Conservation (phyloP, 2,329 filamentous ascomycete species). For the Fusarium buxicola region DNA sequence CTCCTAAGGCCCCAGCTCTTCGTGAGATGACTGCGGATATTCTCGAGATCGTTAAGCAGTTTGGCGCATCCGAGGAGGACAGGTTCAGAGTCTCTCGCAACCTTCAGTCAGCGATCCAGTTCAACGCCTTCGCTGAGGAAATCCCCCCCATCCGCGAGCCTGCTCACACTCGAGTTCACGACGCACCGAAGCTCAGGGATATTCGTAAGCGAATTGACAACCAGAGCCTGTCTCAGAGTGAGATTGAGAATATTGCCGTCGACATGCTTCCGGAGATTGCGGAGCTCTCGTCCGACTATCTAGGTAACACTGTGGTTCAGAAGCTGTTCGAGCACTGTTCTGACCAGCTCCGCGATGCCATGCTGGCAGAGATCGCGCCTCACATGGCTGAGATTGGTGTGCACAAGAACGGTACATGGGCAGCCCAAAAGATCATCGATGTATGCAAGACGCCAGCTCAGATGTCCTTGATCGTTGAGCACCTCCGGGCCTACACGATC, state of each 20-base stretch:
- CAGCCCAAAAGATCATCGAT: slow-evolving; percentile 98
- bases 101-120: slow-evolving; percentile 82
- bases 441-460: slow-evolving; percentile 88
- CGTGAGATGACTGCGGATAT: slow-evolving; percentile 86
- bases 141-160: slow-evolving; percentile 92
- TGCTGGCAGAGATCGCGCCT: slow-evolving; percentile 88
- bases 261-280: slow-evolving; percentile 98
- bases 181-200: slow-evolving; percentile 93
- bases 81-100: slow-evolving; percentile 75
- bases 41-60: slow-evolving; percentile 84
- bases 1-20: slow-evolving; percentile 77
- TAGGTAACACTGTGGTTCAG: slow-evolving; percentile 99
- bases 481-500: slow-evolving; percentile 86
- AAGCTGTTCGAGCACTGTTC: slow-evolving; percentile 98
- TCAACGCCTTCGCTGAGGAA: slow-evolving; percentile 78
- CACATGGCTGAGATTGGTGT: slow-evolving; percentile 96
- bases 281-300: slow-evolving; percentile 93
- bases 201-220: slow-evolving; percentile 99
- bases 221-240: slow-evolving; percentile 82
- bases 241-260: slow-evolving; percentile 92
- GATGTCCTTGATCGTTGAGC: slow-evolving; percentile 85
- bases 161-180: slow-evolving; percentile 87
- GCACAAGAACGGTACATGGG: slow-evolving; percentile 99
- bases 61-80: slow-evolving; percentile 87
- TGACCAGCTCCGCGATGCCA: slow-evolving; percentile 88